Evolutionary conservation across 2,329 filamentous ascomycete species (phyloP).

Genomic region (Alternaria angustiovoidea): DNA sequence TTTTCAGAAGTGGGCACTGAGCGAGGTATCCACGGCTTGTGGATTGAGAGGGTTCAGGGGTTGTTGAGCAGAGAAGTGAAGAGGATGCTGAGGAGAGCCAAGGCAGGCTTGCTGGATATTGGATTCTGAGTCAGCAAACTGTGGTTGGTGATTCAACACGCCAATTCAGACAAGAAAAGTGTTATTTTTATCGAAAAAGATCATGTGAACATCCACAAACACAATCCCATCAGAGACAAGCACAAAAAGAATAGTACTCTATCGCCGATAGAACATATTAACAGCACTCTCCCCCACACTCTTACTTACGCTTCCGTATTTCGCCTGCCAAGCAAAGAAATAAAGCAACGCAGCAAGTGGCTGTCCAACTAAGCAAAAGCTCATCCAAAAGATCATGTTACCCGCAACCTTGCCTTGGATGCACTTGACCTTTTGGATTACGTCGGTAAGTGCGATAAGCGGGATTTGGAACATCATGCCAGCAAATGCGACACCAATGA

Average conservation of each 20-base stretch:
- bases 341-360: slow-evolving; percentile 91
- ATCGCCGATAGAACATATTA: slow-evolving; percentile 32
- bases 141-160: slow-evolving; percentile 2
- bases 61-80: slow-evolving; percentile 38
- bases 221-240: background rate
- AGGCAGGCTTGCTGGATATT: slow-evolving; percentile 6
- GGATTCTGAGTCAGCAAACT: background rate
- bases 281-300: slow-evolving; percentile 36
- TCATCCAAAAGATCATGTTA: slow-evolving; percentile 96
- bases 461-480: slow-evolving; percentile 96
- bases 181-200: background rate
- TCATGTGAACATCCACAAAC: background rate
- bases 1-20: slow-evolving; percentile 32
- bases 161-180: background rate
- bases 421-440: slow-evolving; percentile 79
- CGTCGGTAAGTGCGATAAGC: slow-evolving; percentile 80
- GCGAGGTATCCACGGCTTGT: slow-evolving; percentile 46
- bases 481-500: slow-evolving; percentile 89
- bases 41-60: slow-evolving; percentile 47
- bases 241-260: background rate
- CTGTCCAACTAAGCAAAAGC: slow-evolving; percentile 94
- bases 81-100: slow-evolving; percentile 15
- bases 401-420: slow-evolving; percentile 81
- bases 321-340: slow-evolving; percentile 98
- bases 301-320: slow-evolving; percentile 82